These are phyloP conservation scores for Piper betle DNA, from an alignment of 164 flowering plant genomes.

Conservation along the genomic window DNA sequence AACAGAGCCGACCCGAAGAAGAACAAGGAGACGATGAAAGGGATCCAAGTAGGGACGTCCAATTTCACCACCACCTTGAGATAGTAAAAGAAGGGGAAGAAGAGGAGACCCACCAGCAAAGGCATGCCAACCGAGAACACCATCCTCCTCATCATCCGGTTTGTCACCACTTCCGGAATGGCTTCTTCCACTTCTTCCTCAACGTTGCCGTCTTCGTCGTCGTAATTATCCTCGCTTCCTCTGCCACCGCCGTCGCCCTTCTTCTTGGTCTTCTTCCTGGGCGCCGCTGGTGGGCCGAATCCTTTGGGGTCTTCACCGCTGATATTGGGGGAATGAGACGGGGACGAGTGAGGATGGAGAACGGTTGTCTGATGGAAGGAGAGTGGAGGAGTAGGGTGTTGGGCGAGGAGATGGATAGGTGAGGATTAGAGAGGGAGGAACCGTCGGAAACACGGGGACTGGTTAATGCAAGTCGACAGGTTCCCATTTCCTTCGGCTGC, in stretches of 20 bases:
- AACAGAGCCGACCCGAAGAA: constrained; percentile 89
- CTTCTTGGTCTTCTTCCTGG: constrained; percentile 10
- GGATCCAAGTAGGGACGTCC: constrained; percentile 88
- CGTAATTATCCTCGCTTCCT: constrained; percentile 16
- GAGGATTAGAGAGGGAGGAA: too few relatives aligned
- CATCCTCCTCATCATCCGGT: constrained; percentile 76
- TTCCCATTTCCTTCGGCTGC: too few relatives aligned
- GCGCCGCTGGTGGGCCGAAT: constrained; percentile 35
- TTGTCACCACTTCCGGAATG: constrained; percentile 85
- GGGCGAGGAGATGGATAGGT: too few relatives aligned
- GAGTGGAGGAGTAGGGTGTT: too few relatives aligned
- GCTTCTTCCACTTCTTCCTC: constrained; percentile 36
- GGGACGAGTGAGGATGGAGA: neutral
- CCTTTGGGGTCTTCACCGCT: constrained; percentile 58
- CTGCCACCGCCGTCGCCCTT: constrained; percentile 12
- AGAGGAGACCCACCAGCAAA: constrained; percentile 53
- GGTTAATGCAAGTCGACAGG: too few relatives aligned
- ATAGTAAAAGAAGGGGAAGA: constrained; percentile 87
- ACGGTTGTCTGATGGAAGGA: neutral
- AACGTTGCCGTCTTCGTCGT: constrained; percentile 29
- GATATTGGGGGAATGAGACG: neutral
- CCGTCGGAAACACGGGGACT: too few relatives aligned
- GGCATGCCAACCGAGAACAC: constrained; percentile 77
- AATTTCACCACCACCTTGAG: constrained; percentile 74
- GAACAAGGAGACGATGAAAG: constrained; percentile 74